phyloP scores from a whole-genome alignment of 306 rosid species.

The Pyrus pyrifolia region DNA sequence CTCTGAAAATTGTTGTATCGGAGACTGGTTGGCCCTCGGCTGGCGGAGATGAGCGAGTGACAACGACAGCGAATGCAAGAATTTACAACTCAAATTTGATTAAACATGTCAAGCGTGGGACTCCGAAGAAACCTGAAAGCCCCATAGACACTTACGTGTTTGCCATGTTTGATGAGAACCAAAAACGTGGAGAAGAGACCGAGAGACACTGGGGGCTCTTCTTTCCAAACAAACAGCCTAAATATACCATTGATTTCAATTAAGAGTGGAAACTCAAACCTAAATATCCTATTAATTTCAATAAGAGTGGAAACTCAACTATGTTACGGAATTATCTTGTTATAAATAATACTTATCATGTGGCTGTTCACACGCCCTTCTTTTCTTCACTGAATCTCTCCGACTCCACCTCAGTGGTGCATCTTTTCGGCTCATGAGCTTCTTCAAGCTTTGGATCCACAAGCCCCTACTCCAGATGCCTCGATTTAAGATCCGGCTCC shows the following conservation, averaged over 20 bases:
- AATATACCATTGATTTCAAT: slow-evolving; percentile 27
- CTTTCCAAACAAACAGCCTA: slow-evolving; percentile 26
- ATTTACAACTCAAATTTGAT: slow-evolving; percentile 24
- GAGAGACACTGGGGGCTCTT: slow-evolving; percentile 36
- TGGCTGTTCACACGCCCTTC: too few relatives aligned
- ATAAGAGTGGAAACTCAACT: too few relatives aligned
- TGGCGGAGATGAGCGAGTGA: slow-evolving; percentile 19
- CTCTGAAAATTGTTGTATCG: slow-evolving; percentile 31
- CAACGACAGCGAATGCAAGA: slow-evolving; percentile 32
- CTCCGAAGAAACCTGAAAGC: slow-evolving; percentile 28
- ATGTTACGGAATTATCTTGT: too few relatives aligned
- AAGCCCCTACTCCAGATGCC: too few relatives aligned
- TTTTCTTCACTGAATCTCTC: too few relatives aligned
- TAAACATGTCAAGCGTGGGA: slow-evolving; percentile 33
- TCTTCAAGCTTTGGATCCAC: too few relatives aligned
- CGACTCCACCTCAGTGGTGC: too few relatives aligned
- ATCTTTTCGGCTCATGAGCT: too few relatives aligned
- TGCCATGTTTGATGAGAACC: slow-evolving; percentile 40
- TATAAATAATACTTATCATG: too few relatives aligned
- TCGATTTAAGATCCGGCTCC: too few relatives aligned
- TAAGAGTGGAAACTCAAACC: not conserved
- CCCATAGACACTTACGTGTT: slow-evolving; percentile 34
- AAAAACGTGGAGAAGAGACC: not conserved
- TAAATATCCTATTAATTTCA: too few relatives aligned
- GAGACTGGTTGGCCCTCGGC: slow-evolving; percentile 56